Base-by-base conservation (phyloP, 108 stramenopile genomes). In the Cyclotella sp. region DNA sequence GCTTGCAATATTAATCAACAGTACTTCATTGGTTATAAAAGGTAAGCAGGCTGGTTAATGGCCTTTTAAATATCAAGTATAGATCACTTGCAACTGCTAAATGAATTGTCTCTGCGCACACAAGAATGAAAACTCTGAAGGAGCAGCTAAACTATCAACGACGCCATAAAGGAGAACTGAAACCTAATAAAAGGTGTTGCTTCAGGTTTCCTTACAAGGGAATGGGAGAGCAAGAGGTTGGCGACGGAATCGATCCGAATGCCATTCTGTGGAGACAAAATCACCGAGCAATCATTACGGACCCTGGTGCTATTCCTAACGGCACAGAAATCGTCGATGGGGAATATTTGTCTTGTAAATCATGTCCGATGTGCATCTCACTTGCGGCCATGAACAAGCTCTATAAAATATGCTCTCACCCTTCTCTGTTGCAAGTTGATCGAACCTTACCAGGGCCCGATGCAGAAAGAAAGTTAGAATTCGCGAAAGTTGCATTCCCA, bases 401-500 rank as follows among this genome's bases (percentile, higher is more conserved):
- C 1, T 76, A 87, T 63, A 92, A 93, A 67, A 59, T 96, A 52
- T 81, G 83, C 47, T 89, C 91, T 8, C 93, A 96, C 61, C 77
- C 89, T n/a, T 85, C 88, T 34, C 59, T 94, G 41, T 66, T 96
- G 29, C 95, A 96, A 81, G 89, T 86, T 14, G 70, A 84, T 41
- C 69, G 79, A 26, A 81, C 65, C 7, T 79, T 72, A 34, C 63
- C 84, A 29, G 80, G 89, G 27, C 46, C 60, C 18, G 55, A 82
- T 26, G 77, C 79, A 43, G 75, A 80, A 49, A 89, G 90, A 61
- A 84, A 76, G 27, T 79, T 90, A 9, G 90, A 91, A 45, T 90
- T 94, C 78, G 90, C 93, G 0, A 88, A 91, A 70, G 78, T 93
- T 26, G 90, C 90, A 24, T 62, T 96, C 14, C 82, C 89, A 45